phyloP scores from a whole-genome alignment of 2,329 filamentous ascomycete genomes.

The Scedosporium boydii region DNA sequence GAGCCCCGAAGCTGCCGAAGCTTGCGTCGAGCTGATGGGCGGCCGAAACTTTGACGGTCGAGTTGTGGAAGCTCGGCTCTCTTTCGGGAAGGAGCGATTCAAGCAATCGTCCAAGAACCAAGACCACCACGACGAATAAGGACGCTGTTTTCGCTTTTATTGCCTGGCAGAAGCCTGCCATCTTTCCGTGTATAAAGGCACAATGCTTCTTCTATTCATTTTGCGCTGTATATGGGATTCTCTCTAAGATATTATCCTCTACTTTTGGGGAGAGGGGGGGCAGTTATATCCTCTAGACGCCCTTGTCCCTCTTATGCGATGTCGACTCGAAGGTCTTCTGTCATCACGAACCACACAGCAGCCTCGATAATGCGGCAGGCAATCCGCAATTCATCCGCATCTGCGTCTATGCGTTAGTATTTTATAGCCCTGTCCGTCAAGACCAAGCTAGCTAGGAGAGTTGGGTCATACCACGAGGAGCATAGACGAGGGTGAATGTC shows the following conservation, averaged over 20 bases:
- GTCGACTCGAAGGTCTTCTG: constrained; percentile 22
- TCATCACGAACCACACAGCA: constrained; percentile 57
- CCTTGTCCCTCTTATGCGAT: neutral
- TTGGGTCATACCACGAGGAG: constrained; percentile 46
- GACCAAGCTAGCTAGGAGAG: neutral
- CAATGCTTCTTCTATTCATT: neutral
- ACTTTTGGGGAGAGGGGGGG: neutral
- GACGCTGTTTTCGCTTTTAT: too few relatives aligned
- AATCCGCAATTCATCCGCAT: constrained; percentile 56
- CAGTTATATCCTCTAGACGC: neutral
- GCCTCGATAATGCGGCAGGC: constrained; percentile 64
- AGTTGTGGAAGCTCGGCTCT: constrained; percentile 60
- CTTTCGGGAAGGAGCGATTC: constrained; percentile 64
- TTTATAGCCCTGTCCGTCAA: neutral
- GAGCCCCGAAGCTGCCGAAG: constrained; percentile 58
- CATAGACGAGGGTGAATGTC: constrained; percentile 76
- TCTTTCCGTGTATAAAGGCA: neutral
- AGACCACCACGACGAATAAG: constrained; percentile 22
- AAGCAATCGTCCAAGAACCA: constrained; percentile 54
- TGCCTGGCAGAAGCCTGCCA: neutral
- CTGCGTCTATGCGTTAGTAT: constrained; percentile 17
- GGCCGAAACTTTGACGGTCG: constrained; percentile 71
- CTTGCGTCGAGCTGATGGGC: constrained; percentile 67
- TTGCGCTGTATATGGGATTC: neutral
- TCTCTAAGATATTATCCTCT: neutral